Conservation (phyloP, 345 rosid species). For the Cardamine chenopodiifolia region DNA sequence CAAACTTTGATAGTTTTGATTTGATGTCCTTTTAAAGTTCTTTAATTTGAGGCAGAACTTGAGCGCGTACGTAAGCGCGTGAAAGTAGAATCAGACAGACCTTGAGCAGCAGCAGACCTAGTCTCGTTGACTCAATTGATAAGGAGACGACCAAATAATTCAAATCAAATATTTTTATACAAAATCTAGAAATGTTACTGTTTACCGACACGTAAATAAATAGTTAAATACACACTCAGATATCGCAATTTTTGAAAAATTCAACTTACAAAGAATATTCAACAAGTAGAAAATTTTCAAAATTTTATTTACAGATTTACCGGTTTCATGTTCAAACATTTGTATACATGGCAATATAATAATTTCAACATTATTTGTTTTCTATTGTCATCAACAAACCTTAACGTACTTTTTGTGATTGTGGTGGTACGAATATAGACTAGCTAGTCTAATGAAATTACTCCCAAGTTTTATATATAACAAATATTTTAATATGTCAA, state of each 20-base stretch:
- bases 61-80: slow-evolving; percentile 39
- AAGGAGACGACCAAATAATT: slow-evolving; percentile 12
- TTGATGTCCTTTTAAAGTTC: neutral
- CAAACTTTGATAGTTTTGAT: slow-evolving; percentile 10
- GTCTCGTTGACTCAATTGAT: slow-evolving; percentile 28
- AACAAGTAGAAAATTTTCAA: neutral
- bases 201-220: slow-evolving; percentile 18
- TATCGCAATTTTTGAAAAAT: neutral
- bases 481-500: neutral
- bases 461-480: neutral
- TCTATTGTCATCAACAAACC: neutral
- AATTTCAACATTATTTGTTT: neutral
- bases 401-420: neutral
- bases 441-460: neutral
- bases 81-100: neutral
- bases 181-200: slow-evolving; percentile 1
- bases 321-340: neutral
- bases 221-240: neutral
- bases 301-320: neutral
- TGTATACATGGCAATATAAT: neutral
- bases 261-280: neutral
- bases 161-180: neutral
- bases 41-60: neutral
- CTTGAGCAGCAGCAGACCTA: slow-evolving; percentile 3
- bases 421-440: slow-evolving; percentile 5